These are phyloP conservation scores for Pleoardoris graminearum DNA, from an alignment of 2,329 filamentous ascomycete genomes.

Conservation along the genomic window DNA sequence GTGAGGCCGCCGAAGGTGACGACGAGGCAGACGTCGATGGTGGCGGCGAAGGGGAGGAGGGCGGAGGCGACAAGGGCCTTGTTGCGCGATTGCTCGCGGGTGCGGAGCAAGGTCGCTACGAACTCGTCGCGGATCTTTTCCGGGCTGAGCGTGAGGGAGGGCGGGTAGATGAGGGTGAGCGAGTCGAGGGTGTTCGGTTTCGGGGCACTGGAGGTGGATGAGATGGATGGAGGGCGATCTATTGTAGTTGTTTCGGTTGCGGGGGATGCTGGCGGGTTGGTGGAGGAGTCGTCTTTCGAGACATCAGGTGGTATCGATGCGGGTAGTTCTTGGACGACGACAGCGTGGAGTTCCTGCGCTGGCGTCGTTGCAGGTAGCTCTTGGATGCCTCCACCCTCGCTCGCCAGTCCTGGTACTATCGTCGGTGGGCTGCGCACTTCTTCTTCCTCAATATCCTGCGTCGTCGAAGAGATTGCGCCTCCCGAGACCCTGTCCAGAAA, in stretches of 20 bases:
- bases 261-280: conserved; percentile 24
- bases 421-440: too few relatives aligned
- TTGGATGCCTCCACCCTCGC: too few relatives aligned
- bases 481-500: conserved; percentile 49
- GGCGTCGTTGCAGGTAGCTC: conserved; percentile 15
- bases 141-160: conserved; percentile 29
- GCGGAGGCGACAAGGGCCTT: conserved; percentile 50
- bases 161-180: conserved; percentile 47
- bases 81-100: conserved; percentile 48
- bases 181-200: conserved; percentile 46
- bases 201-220: conserved; percentile 27
- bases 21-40: conserved; percentile 40
- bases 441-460: conserved; percentile 3
- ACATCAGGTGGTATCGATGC: conserved; percentile 7
- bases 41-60: conserved; percentile 45
- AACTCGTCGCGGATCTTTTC: conserved; percentile 48
- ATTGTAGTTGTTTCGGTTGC: not conserved
- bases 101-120: conserved; percentile 47
- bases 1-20: conserved; percentile 46
- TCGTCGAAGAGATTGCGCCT: conserved; percentile 14
- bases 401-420: too few relatives aligned
- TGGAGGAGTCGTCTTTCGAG: too few relatives aligned
- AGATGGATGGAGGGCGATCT: conserved; percentile 20
- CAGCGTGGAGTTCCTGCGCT: not conserved
- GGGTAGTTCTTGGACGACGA: not conserved